Conservation (phyloP, 352 stramenopile species). For the Phytopythium delawarense region DNA sequence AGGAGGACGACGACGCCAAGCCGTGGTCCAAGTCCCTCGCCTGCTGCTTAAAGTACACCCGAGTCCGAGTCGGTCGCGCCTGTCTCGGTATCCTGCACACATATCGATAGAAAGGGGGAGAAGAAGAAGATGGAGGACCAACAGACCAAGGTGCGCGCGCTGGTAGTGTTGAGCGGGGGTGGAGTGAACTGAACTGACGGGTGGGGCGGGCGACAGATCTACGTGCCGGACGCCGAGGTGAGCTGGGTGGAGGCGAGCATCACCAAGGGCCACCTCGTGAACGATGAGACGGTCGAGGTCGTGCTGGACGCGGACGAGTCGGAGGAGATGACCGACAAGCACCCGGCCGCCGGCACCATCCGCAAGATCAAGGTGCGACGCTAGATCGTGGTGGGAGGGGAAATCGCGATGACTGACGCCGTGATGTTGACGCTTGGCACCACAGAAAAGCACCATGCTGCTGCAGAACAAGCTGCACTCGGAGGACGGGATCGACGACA, state of each 20-base stretch:
- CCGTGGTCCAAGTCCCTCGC: too few species aligned
- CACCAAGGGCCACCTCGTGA: conserved; percentile 76
- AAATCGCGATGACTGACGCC: background rate
- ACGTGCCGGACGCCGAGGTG: conserved; percentile 75
- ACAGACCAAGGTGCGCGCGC: conserved; percentile 34
- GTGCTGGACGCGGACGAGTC: conserved; percentile 60
- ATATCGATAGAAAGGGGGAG: background rate
- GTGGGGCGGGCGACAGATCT: conserved; percentile 39
- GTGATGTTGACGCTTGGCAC: conserved; percentile 1
- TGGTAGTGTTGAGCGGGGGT: background rate
- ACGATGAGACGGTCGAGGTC: conserved; percentile 77
- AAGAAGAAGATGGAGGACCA: conserved; percentile 31
- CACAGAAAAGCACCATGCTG: conserved; percentile 72
- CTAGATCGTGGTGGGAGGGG: background rate
- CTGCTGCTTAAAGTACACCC: too few species aligned
- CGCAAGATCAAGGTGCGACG: conserved; percentile 41
- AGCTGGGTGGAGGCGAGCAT: conserved; percentile 82
- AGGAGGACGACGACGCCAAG: background rate
- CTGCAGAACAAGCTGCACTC: conserved; percentile 62
- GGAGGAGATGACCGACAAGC: conserved; percentile 63
- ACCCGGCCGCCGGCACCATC: conserved; percentile 46
- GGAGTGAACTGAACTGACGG: background rate
- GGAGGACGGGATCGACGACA: conserved; percentile 67
- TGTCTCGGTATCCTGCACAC: background rate
- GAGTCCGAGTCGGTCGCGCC: background rate